Evolutionary conservation across 192 early-diverging fungal species (phyloP).

Genomic region (Podila epicladia): DNA sequence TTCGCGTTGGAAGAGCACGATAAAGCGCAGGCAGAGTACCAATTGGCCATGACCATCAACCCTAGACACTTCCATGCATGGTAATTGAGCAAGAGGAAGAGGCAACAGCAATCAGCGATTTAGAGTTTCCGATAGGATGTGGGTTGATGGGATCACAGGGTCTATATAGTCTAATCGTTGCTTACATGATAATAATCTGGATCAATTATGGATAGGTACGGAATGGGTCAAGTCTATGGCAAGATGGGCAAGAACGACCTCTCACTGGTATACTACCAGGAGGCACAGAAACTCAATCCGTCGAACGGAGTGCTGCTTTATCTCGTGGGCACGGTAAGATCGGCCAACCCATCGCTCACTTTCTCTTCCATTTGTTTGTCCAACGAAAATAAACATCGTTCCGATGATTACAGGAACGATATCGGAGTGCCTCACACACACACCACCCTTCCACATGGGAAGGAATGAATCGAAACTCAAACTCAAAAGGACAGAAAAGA

Average conservation of each 20-base stretch:
- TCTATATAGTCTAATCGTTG: neutral
- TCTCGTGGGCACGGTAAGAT: constrained; percentile 73
- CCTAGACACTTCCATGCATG: constrained; percentile 86
- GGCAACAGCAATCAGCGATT: neutral
- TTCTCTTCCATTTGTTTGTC: neutral
- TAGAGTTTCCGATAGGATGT: constrained; percentile 2
- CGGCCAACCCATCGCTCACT: neutral
- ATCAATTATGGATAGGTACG: constrained; percentile 64
- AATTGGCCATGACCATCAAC: constrained; percentile 75
- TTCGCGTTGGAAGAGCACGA: constrained; percentile 78
- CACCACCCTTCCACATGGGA: too few relatives aligned
- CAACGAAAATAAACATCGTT: neutral
- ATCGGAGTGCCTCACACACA: too few relatives aligned
- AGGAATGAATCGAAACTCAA: too few relatives aligned
- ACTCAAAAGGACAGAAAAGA: too few relatives aligned
- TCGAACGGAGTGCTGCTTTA: constrained; percentile 77
- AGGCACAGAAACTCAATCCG: constrained; percentile 77
- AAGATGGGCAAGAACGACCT: constrained; percentile 76
- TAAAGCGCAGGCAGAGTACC: constrained; percentile 76
- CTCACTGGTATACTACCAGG: constrained; percentile 78
- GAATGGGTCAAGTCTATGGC: constrained; percentile 77
- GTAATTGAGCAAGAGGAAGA: constrained; percentile 55
- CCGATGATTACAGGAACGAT: too few relatives aligned
- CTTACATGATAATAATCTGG: neutral
- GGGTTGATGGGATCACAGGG: neutral